Percentiles rank a stretch among this genome's conserved stretches.
Evolutionary conservation across 768 basidiomycete species (phyloP).

Genomic region (Nidularia pulvinata): DNA sequence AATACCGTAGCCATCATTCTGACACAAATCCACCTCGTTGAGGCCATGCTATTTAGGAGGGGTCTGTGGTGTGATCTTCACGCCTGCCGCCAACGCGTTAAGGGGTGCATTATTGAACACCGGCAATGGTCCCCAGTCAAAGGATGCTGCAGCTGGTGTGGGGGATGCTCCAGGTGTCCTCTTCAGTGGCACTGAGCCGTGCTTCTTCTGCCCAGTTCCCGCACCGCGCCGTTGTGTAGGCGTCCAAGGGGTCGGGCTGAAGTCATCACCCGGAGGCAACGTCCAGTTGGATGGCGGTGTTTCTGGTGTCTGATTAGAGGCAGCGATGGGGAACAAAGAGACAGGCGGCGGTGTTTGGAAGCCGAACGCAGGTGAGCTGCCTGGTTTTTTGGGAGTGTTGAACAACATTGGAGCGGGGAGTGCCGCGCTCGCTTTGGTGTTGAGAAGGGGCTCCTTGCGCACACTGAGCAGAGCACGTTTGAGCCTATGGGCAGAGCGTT

Average conservation of each 20-base stretch:
- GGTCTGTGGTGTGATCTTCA: background rate
- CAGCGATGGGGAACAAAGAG: conserved; percentile 19
- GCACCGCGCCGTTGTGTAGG: conserved; percentile 29
- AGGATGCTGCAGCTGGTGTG: conserved; percentile 28
- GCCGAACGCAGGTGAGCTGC: conserved; percentile 9
- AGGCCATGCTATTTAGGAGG: too few relatives aligned
- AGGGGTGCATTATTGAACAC: conserved; percentile 27
- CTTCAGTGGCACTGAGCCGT: conserved; percentile 35
- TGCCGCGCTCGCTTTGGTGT: conserved; percentile 44
- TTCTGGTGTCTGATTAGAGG: conserved; percentile 4
- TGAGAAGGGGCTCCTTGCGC: conserved; percentile 67
- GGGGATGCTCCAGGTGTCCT: conserved; percentile 22
- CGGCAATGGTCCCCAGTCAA: conserved; percentile 68
- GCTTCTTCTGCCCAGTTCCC: conserved; percentile 30
- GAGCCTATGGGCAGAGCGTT: conserved; percentile 68
- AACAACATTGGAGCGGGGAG: conserved; percentile 32
- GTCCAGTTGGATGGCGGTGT: conserved; percentile 19
- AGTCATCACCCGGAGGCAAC: conserved; percentile 35
- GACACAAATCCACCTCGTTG: background rate
- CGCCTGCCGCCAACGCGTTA: background rate
- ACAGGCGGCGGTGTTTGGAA: conserved; percentile 17
- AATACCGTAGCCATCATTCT: background rate
- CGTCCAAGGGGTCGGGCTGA: conserved; percentile 30
- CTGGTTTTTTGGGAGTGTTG: conserved; percentile 30
- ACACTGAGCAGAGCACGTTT: conserved; percentile 65